Base-by-base conservation (phyloP, 1,284 basidiomycete species). In the Pseudozyma sp. region DNA sequence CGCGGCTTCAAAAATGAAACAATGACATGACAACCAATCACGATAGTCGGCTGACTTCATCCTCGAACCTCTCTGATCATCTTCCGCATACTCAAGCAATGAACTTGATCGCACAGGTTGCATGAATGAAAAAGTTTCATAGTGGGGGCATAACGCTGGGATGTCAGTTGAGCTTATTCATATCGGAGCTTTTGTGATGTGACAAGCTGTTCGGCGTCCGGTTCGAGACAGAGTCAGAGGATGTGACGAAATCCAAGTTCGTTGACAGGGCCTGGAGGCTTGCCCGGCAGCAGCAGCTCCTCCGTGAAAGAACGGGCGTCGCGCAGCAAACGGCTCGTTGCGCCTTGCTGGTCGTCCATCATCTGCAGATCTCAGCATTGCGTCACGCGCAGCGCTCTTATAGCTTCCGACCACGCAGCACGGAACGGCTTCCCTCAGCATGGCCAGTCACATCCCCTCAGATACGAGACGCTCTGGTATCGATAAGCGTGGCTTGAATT, bases 171-270 rank as follows among this genome's bases (percentile, higher is more conserved):
- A 56, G 17, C 44, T 30, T 56, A 31, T 56, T 52, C 30, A 51
- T 62, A 54, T 61, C 59, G 52, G 33, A 44, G 17, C 42, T 42
- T 45, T 10, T 16, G 11, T 43, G n/a, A 42, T 31, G 58, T 30
- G 31, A 56, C 34, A 56, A 43, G 43, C 43, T 52, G 54, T 34
- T 47, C 61, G 61, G 49, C 33, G 5, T 56, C 39, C 61, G 61
- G 35, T 50, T 24, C 24, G 24, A 24, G 24, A 37, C 17, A 34
- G 17, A 34, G 45, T 11, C n/a, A 8, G 37, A 33, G n/a, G 14
- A 19, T 33, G 35, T 47, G 35, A 16, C 11, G 9, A 30, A 9
- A 40, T 8, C 16, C 6, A 33, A 17, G 5, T 13, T 19, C 17
- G 43, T 24, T 24, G n/a, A 44, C 7, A 5, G 24, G 43, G 19